Evolutionary conservation across 805 yeast species (phyloP).

Genomic region (Candida stauntonica): DNA sequence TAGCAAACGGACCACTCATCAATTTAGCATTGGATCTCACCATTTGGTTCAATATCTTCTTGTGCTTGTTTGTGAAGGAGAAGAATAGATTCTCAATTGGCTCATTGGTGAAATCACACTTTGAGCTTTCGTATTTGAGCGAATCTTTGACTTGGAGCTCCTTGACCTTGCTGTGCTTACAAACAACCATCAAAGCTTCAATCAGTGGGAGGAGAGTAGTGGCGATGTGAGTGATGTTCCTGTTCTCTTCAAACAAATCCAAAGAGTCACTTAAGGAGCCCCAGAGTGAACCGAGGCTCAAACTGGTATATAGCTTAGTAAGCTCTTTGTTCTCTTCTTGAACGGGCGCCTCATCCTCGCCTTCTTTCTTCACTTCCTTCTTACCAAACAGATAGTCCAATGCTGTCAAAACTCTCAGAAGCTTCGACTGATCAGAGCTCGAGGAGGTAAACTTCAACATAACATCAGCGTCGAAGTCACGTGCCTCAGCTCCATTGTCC

Average conservation of each 20-base stretch:
- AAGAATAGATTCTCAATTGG: constrained; percentile 78
- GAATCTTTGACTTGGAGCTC: constrained; percentile 51
- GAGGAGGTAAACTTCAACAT: constrained; percentile 70
- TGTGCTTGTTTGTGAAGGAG: constrained; percentile 84
- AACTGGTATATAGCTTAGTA: constrained; percentile 55
- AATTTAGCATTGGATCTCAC: constrained; percentile 85
- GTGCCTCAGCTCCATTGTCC: constrained; percentile 27
- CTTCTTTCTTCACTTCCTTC: constrained; percentile 18
- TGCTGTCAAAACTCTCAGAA: constrained; percentile 83
- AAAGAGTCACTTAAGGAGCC: constrained; percentile 74
- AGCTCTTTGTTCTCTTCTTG: constrained; percentile 35
- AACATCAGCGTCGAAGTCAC: constrained; percentile 48
- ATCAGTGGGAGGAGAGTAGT: constrained; percentile 80
- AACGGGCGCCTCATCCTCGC: constrained; percentile 24
- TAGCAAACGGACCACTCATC: constrained; percentile 93
- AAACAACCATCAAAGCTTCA: constrained; percentile 94
- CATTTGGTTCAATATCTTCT: constrained; percentile 85
- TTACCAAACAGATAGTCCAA: constrained; percentile 69
- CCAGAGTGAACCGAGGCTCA: constrained; percentile 81
- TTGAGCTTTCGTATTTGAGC: constrained; percentile 56
- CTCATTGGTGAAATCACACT: constrained; percentile 64
- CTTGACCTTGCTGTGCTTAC: constrained; percentile 72
- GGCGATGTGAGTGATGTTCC: constrained; percentile 58
- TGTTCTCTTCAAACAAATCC: constrained; percentile 54
- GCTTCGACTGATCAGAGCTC: constrained; percentile 82